Base-by-base conservation (phyloP, 768 basidiomycete species). In the Pholiota conissans region DNA sequence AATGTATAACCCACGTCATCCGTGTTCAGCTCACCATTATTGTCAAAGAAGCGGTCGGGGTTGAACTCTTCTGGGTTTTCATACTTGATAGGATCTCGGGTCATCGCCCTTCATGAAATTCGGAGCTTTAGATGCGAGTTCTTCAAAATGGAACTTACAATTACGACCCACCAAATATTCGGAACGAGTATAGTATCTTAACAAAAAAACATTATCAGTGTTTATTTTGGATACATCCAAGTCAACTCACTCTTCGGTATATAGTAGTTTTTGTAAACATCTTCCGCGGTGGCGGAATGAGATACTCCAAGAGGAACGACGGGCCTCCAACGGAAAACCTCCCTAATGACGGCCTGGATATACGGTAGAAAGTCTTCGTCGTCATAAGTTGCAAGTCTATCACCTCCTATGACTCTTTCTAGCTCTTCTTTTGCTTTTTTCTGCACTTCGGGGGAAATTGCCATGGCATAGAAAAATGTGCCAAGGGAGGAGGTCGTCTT, bases 51-150 rank as follows among this genome's bases (percentile, higher is more conserved):
- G 32, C 32, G 29, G 18, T n/a, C 48, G 20, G 18, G 32, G 30
- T 30, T 29, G 4, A 86, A 87, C 1, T 58, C 59, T 52, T 78
- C 74, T 3, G 86, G 77, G 40, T 84, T 71, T 8, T 76, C 73
- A 69, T 84, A 87, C 55, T 69, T 73, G 0, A 57, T 63, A 50
- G 76, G 75, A 65, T 87, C 80, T 57, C 81, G 83, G 6, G 75
- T 72, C 51, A 81, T 76, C 3, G 70, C 78, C 78, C 79, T 81
- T n/a, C n/a, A 40, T 4, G 2, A 5, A n/a, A 18, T 40, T 40
- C n/a, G 20, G 47, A n/a, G n/a, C n/a, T n/a, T 27, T 48, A 14
- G 3, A 18, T 14, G 22, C 13, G 14, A 40, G n/a, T 6, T n/a
- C n/a, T n/a, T n/a, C n/a, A 20, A 4, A 2, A 40, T 3, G n/a